Evolutionary conservation across 1,284 basidiomycete species (phyloP).

Genomic region (Boletellus deceptivus): DNA sequence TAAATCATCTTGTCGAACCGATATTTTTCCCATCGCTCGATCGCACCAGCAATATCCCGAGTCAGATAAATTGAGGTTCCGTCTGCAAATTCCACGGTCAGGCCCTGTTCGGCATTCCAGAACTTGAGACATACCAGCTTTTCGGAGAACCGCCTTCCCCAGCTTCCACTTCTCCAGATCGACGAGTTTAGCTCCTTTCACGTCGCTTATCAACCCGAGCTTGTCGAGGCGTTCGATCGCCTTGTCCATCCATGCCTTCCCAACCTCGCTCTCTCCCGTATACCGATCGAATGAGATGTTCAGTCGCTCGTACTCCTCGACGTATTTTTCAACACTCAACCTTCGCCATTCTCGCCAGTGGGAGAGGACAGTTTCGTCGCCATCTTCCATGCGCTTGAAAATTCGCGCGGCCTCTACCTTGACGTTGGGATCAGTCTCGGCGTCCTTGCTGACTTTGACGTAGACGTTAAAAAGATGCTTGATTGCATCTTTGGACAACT

Average conservation of each 20-base stretch:
- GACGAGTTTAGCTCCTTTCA: conserved; percentile 74
- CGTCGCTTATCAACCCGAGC: conserved; percentile 59
- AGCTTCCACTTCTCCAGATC: conserved; percentile 88
- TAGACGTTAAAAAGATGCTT: conserved; percentile 95
- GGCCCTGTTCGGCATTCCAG: neutral
- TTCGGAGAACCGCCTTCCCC: conserved; percentile 87
- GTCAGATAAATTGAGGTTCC: conserved; percentile 98
- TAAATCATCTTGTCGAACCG: conserved; percentile 99
- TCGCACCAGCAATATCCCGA: conserved; percentile 94
- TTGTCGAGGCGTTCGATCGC: conserved; percentile 63
- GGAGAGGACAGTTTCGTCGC: conserved; percentile 77
- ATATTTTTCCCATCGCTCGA: conserved; percentile 90
- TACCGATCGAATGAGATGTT: conserved; percentile 96
- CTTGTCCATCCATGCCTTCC: conserved; percentile 73
- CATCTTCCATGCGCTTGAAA: conserved; percentile 98
- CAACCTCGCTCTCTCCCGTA: conserved; percentile 90
- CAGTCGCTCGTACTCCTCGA: conserved; percentile 84
- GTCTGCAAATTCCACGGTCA: conserved; percentile 47
- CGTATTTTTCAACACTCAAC: conserved; percentile 89
- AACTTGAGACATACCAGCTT: conserved; percentile 57
- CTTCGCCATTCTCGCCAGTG: conserved; percentile 96
- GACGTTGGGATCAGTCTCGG: conserved; percentile 67
- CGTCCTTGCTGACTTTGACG: conserved; percentile 90
- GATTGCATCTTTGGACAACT: conserved; percentile 87
- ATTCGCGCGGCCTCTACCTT: conserved; percentile 85